A percentile compares a stretch with the other conserved stretches of the same genome.
Conservation (phyloP, 257 asterid species). For the Leonotis leonurus region DNA sequence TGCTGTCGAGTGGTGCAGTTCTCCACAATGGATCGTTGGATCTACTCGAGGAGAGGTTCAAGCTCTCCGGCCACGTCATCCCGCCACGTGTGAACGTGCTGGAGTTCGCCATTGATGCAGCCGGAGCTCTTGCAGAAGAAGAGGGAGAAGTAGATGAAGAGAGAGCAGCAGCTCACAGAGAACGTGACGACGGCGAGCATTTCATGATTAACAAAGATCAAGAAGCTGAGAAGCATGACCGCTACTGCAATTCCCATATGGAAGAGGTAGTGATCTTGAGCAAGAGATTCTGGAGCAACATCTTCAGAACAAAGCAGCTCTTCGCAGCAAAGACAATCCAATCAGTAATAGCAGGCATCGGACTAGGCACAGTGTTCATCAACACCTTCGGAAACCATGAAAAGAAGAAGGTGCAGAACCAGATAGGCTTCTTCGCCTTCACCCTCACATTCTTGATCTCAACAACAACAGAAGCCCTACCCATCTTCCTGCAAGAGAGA, state of each 20-base stretch:
- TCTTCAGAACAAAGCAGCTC: conserved; percentile 59
- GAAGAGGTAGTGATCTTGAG: conserved; percentile 46
- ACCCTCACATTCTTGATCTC: conserved; percentile 61
- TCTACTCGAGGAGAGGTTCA: conserved; percentile 45
- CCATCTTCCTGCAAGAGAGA: conserved; percentile 69
- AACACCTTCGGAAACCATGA: conserved; percentile 27
- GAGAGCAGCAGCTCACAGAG: not conserved
- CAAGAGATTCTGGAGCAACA: conserved; percentile 51
- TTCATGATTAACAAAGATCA: not conserved
- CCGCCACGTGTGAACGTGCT: conserved; percentile 65
- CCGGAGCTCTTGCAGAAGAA: conserved; percentile 27
- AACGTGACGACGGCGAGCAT: not conserved
- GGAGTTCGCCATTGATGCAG: conserved; percentile 62
- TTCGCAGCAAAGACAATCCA: conserved; percentile 50
- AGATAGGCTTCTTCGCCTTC: conserved; percentile 74
- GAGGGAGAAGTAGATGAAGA: not conserved
- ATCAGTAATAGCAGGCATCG: conserved; percentile 52
- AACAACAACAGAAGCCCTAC: conserved; percentile 83
- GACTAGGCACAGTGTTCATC: conserved; percentile 56
- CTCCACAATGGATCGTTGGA: conserved; percentile 57
- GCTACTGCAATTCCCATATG: conserved; percentile 36
- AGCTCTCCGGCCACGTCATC: conserved; percentile 38
- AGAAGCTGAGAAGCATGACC: not conserved
- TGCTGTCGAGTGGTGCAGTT: conserved; percentile 47
- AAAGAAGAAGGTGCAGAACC: conserved; percentile 38